Percentiles rank a stretch among this genome's conserved stretches.
Conservation (phyloP, 495 filamentous ascomycete species). For the Trichoderma erinaceum region DNA sequence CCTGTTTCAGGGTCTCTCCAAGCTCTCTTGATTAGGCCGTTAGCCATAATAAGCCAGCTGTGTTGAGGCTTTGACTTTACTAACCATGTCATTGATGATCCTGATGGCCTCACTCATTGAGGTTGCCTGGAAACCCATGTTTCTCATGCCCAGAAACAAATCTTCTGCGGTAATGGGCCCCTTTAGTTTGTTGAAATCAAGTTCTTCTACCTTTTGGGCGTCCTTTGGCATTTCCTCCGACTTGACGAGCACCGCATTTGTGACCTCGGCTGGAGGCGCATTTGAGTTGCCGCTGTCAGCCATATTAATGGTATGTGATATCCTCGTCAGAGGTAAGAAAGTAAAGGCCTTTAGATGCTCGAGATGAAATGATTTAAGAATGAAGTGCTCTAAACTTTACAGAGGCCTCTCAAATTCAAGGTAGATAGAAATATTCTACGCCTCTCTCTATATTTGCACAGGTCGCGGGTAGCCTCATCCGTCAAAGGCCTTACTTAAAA, state of each 20-base stretch:
- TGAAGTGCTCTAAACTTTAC: not conserved
- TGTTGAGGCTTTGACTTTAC: conserved; percentile 19
- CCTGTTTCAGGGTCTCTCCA: conserved; percentile 69
- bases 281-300: conserved; percentile 27
- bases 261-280: conserved; percentile 57
- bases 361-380: not conserved
- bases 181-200: conserved; percentile 81
- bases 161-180: conserved; percentile 78
- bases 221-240: conserved; percentile 75
- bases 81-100: conserved; percentile 94
- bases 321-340: not conserved
- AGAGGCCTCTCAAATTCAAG: not conserved
- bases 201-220: conserved; percentile 67
- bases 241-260: conserved; percentile 79
- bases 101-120: conserved; percentile 75
- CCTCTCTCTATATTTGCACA: not conserved
- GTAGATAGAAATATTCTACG: not conserved
- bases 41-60: not conserved
- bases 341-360: not conserved
- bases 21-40: conserved; percentile 46
- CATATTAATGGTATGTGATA: not conserved
- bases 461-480: conserved; percentile 8
- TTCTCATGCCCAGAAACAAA: conserved; percentile 71
- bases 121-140: conserved; percentile 89
- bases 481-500: not conserved